Base-by-base conservation (phyloP, 441 rosid genomes). In the Eutrema salsugineum region DNA sequence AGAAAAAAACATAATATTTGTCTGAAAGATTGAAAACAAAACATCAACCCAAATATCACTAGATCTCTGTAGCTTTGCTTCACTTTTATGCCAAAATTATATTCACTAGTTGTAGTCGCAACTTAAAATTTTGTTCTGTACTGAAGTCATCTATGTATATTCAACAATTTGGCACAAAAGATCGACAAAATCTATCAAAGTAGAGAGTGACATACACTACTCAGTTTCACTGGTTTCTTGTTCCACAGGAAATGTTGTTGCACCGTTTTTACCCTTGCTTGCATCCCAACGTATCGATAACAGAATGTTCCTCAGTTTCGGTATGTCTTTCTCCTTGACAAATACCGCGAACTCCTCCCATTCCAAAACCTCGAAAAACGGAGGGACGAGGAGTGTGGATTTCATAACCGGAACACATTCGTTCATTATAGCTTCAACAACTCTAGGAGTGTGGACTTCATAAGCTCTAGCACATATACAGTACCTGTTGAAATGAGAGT, bases 401-500 rank as follows among this genome's bases (percentile, higher is more conserved):
- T n/a, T n/a, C n/a, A n/a, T 87, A 35, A 94, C 97, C 0, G 95
- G 98, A 42, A 94, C 87, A 28, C 97, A 94, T 75, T 88, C 99
- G 7, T 85, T 79, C 16, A 82, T 73, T 46, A 91, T 85, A 19
- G 97, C 89, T 73, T 91, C 97, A 1, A 94, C 91, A 30, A 94
- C 83, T 11, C 97, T 83, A 33, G 99, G 99, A 0, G 97, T 90
- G 84, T 88, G 94, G 47, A 91, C 97, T 78, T 91, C 94, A 35
- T 90, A 90, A 5, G 97, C 99, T 69, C 91, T 83, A 14, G 97
- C 97, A 46, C 97, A 91, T 15, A 91, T 79, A 77, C 99, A 94
- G 63, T 87, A 94, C 75, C 77, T 73, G 8, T 48, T 2, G 57
- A 53, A 42, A 42, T 47, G 40, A 38, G 20, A 35, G 24, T 1